Conservation (phyloP, 495 filamentous ascomycete genomes). For the Penicillium soppii region DNA sequence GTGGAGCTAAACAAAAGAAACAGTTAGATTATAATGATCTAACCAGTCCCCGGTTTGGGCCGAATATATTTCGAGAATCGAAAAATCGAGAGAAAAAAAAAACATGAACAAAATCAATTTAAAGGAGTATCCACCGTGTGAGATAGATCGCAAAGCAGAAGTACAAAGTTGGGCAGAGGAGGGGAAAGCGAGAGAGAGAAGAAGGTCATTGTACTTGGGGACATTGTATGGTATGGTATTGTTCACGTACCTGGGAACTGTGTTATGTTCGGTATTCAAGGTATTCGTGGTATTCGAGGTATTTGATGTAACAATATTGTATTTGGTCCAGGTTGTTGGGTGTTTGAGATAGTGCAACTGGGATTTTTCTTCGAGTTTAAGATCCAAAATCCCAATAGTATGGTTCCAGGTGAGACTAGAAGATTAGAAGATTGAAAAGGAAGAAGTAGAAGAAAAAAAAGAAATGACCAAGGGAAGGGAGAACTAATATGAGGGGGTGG, state of each 20-base stretch:
- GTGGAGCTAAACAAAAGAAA: conserved; percentile 28
- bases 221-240: neutral
- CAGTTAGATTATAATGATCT: conserved; percentile 21
- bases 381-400: too few species aligned
- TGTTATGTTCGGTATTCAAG: too few species aligned
- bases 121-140: conserved; percentile 1
- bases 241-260: too few species aligned
- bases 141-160: conserved; percentile 19
- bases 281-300: too few species aligned
- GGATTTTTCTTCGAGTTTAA: too few species aligned
- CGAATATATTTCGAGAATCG: conserved; percentile 7
- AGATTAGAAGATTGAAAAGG: neutral
- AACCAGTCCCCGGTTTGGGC: conserved; percentile 6
- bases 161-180: conserved; percentile 14
- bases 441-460: conserved; percentile 2
- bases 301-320: too few species aligned
- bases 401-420: neutral
- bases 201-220: too few species aligned
- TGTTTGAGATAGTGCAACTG: too few species aligned
- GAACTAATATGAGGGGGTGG: conserved; percentile 1
- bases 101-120: too few species aligned
- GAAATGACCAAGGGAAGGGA: conserved; percentile 5
- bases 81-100: neutral
- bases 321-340: too few species aligned
- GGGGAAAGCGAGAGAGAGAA: too few species aligned